Evolutionary conservation across 495 filamentous ascomycete species (phyloP).

Genomic region (Penicillium roqueforti): DNA sequence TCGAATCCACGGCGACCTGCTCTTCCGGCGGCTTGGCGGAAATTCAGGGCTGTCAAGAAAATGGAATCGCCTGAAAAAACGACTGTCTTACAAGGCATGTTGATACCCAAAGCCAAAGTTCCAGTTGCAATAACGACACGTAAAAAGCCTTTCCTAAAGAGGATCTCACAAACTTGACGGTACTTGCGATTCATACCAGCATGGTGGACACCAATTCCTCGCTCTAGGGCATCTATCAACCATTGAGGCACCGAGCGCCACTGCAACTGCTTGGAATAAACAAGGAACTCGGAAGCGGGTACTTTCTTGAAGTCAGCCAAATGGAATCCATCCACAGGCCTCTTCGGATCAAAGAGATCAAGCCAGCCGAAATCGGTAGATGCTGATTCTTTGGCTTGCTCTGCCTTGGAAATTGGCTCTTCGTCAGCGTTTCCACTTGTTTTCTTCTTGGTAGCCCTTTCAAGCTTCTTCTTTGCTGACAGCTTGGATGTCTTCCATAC

Average conservation of each 20-base stretch:
- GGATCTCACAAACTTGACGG: conserved; percentile 52
- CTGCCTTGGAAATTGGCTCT: conserved; percentile 41
- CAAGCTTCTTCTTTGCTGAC: conserved; percentile 29
- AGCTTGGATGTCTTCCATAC: conserved; percentile 45
- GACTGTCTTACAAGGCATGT: conserved; percentile 81
- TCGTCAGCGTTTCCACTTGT: conserved; percentile 37
- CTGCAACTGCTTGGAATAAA: conserved; percentile 43
- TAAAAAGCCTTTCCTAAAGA: conserved; percentile 70
- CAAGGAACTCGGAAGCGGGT: conserved; percentile 48
- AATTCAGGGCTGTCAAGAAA: conserved; percentile 69
- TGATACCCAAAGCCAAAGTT: conserved; percentile 72
- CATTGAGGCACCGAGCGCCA: conserved; percentile 29
- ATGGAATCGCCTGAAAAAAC: conserved; percentile 71
- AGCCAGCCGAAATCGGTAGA: conserved; percentile 50
- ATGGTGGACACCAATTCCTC: conserved; percentile 74
- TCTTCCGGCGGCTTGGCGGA: conserved; percentile 70
- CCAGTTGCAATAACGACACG: conserved; percentile 74
- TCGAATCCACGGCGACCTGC: conserved; percentile 79
- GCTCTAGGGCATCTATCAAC: conserved; percentile 51
- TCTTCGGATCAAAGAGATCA: conserved; percentile 61
- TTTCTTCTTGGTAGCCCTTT: conserved; percentile 29
- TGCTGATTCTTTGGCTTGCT: conserved; percentile 50
- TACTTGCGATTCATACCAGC: conserved; percentile 74
- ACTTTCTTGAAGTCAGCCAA: conserved; percentile 60
- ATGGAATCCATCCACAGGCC: conserved; percentile 56